These are phyloP conservation scores for Allium fistulosum DNA, from an alignment of 106 monocot genomes.

Conservation along the genomic window DNA sequence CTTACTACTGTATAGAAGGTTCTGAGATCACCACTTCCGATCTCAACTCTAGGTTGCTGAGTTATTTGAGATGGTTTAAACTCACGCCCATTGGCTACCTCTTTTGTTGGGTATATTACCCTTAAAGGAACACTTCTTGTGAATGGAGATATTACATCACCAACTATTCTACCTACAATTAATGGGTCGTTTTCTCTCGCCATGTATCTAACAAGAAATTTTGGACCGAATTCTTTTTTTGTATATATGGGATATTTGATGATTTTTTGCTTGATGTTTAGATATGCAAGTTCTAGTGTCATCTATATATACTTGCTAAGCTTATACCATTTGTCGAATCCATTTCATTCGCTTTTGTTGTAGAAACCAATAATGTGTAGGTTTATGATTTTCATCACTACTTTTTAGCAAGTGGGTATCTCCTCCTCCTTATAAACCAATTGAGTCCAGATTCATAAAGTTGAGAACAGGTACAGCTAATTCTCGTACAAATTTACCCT, in stretches of 20 bases:
- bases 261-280: neutral
- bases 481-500: neutral
- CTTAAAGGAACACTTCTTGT: constrained; percentile 13
- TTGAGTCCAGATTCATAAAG: neutral
- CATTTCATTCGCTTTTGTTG: neutral
- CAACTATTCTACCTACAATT: constrained; percentile 42
- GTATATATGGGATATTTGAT: neutral
- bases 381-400: neutral
- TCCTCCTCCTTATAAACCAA: neutral
- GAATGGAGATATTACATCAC: constrained; percentile 44
- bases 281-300: neutral
- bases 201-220: neutral
- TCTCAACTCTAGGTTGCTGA: constrained; percentile 52
- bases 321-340: neutral
- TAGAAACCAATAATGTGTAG: too few species aligned
- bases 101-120: constrained; percentile 25
- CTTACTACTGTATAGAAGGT: constrained; percentile 77
- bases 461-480: neutral
- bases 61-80: constrained; percentile 61
- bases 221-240: neutral
- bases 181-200: constrained; percentile 39
- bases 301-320: constrained; percentile 2
- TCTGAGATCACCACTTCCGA: constrained; percentile 49
- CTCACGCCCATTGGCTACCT: constrained; percentile 58
- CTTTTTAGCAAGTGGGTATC: constrained; percentile 3